Base-by-base conservation (phyloP, 306 rosid genomes). In the Cucurbita moschata region DNA sequence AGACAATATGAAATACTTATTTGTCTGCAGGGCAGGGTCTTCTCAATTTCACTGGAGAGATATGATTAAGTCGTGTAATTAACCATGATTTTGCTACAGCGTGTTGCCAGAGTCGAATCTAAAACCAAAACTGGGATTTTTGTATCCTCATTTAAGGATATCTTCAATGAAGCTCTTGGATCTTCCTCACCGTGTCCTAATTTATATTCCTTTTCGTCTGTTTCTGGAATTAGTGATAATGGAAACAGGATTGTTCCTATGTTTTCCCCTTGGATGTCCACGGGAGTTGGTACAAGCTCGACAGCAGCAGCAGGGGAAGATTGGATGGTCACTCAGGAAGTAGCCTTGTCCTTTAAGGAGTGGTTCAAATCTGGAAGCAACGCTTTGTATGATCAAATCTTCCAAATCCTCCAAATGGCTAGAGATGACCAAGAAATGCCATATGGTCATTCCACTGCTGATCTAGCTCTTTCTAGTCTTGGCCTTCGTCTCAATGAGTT, bases 301-400 rank as follows among this genome's bases (percentile, higher is more conserved):
- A 8, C 30, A 10, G 46, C 38, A 21, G 30, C 60, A 14, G 47
- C 5, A 2, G 47, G 62, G 15, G 47, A 35, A 37, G 77, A 75
- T 60, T 60, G 49, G 21, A 43, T 47, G 60, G 49, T 10, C 49
- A 4, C 75, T 8, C 76, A 54, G 62, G 79, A 74, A 66, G 72
- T 86, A 10, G 86, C 53, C 0, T 61, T 53, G 47, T 78, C 87
- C 42, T 85, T 93, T 85, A 87, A 80, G 75, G 76, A 79, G 5
- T 90, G 98, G 97, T 90, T 90, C 75, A 73, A 51, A 49, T 49
- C 67, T 15, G 75, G 77, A 21, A 47, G 75, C 44, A 13, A 77
- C 58, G 23, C 23, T 19, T 58, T 90, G 50, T 47, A 85, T n/a
- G 15, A 14, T 35, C 82, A 72, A 72, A 90, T 93, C 78, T 90